Evolutionary conservation across 805 yeast species (phyloP).

Genomic region (Diddensiella transvaalensis): DNA sequence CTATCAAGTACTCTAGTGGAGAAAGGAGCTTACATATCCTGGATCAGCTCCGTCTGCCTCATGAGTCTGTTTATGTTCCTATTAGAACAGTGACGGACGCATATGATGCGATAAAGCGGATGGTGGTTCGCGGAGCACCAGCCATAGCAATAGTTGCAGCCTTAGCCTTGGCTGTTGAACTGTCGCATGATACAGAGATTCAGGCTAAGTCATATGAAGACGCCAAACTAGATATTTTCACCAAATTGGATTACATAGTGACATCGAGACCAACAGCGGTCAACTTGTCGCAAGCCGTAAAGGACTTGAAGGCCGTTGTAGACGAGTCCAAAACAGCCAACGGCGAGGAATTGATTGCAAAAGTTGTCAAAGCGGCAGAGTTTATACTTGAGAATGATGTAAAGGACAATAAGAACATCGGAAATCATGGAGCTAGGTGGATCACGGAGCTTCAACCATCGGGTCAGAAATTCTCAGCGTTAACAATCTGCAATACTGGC

Average conservation of each 20-base stretch:
- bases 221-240: conserved; percentile 34
- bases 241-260: conserved; percentile 60
- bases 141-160: conserved; percentile 96
- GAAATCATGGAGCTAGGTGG: conserved; percentile 75
- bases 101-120: conserved; percentile 71
- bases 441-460: conserved; percentile 45
- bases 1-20: conserved; percentile 60
- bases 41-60: conserved; percentile 83
- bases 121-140: conserved; percentile 98
- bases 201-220: conserved; percentile 13
- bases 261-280: conserved; percentile 95
- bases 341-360: conserved; percentile 32
- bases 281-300: conserved; percentile 74
- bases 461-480: conserved; percentile 66
- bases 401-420: conserved; percentile 71
- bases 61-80: conserved; percentile 62
- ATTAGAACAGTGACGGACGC: conserved; percentile 70
- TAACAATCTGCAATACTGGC: conserved; percentile 96
- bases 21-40: conserved; percentile 52
- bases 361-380: conserved; percentile 37
- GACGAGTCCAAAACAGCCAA: conserved; percentile 13
- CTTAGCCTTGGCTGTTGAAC: conserved; percentile 75
- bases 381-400: conserved; percentile 71
- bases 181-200: conserved; percentile 29
- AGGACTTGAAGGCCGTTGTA: conserved; percentile 42